Evolutionary conservation across 1,284 basidiomycete genomes (phyloP).

Genomic region (Ustilago crameri): DNA sequence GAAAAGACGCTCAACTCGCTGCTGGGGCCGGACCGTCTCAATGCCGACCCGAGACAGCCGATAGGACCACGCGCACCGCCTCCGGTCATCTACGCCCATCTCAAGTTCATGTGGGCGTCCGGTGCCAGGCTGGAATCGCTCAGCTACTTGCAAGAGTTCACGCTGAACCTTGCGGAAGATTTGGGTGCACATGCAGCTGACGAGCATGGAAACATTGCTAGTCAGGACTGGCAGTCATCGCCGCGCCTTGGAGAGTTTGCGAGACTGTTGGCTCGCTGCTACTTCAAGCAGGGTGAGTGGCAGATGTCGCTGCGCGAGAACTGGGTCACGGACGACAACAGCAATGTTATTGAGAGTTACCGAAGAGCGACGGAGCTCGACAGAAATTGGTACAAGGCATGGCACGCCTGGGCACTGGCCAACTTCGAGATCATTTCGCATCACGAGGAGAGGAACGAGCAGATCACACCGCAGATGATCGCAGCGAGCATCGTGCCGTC

Average conservation of each 20-base stretch:
- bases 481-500: constrained; percentile 91
- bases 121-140: constrained; percentile 83
- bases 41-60: constrained; percentile 47
- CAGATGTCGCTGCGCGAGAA: constrained; percentile 80
- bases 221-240: constrained; percentile 61
- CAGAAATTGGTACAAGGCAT: constrained; percentile 95
- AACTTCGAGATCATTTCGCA: constrained; percentile 89
- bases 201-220: constrained; percentile 55
- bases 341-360: constrained; percentile 76
- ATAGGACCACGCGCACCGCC: constrained; percentile 75
- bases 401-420: constrained; percentile 98
- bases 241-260: constrained; percentile 77
- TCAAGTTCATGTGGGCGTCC: constrained; percentile 96
- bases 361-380: constrained; percentile 90
- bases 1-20: constrained; percentile 90
- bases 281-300: constrained; percentile 97
- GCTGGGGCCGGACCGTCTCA: constrained; percentile 61
- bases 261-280: constrained; percentile 91
- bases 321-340: constrained; percentile 73
- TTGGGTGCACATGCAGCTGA: constrained; percentile 72
- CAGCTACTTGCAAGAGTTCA: constrained; percentile 87
- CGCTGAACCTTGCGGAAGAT: constrained; percentile 77
- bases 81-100: constrained; percentile 94
- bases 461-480: constrained; percentile 78
- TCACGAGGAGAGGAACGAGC: constrained; percentile 72